Conservation (phyloP, 1,284 basidiomycete genomes). For the Chalciporus sp. region DNA sequence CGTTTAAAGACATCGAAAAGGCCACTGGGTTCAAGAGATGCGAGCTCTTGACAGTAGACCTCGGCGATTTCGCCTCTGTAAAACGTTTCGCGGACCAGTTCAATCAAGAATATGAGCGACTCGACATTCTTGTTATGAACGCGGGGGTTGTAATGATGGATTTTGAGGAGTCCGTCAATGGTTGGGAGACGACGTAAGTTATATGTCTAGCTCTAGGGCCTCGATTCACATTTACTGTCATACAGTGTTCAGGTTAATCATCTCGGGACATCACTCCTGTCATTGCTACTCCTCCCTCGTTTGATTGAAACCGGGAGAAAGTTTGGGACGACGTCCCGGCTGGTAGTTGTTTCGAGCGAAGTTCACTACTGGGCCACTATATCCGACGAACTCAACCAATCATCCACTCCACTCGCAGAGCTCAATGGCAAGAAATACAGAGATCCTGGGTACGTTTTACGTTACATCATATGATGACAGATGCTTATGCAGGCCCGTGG, state of each 20-base stretch:
- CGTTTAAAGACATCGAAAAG: conserved; percentile 13
- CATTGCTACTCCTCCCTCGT: conserved; percentile 16
- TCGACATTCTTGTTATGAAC: conserved; percentile 27
- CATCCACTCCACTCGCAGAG: conserved; percentile 32
- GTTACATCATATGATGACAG: too few relatives aligned
- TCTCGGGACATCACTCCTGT: conserved; percentile 20
- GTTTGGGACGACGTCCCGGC: conserved; percentile 13
- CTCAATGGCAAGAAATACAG: conserved; percentile 37
- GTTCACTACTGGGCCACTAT: conserved; percentile 28
- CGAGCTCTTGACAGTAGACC: conserved; percentile 13
- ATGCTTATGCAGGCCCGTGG: background rate
- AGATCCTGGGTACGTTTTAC: too few relatives aligned
- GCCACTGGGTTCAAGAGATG: conserved; percentile 15
- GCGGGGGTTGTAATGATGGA: conserved; percentile 3
- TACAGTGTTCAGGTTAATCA: conserved; percentile 28
- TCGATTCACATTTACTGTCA: background rate
- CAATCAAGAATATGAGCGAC: conserved; percentile 6
- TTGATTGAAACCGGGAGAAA: conserved; percentile 19
- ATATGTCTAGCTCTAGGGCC: too few relatives aligned
- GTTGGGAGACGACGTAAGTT: conserved; percentile 21
- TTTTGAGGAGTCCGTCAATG: conserved; percentile 15
- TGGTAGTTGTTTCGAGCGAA: conserved; percentile 28
- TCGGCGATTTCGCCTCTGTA: conserved; percentile 23
- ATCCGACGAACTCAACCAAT: conserved; percentile 27
- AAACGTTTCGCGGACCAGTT: conserved; percentile 18